Conservation (phyloP, 1,284 basidiomycete species). For the Moniliophthora roreri region DNA sequence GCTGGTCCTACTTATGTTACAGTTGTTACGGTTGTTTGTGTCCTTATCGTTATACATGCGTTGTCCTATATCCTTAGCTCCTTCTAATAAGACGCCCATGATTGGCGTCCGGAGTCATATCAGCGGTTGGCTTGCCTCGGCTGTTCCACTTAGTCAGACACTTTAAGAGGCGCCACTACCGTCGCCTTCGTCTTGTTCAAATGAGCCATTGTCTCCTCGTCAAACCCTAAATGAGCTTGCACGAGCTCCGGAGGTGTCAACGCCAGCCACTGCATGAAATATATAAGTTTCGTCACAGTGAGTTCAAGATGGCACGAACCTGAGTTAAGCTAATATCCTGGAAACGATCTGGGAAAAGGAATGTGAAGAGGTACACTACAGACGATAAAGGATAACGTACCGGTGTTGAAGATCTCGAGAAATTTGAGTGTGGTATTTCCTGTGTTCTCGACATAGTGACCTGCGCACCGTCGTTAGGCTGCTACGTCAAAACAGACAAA, state of each 20-base stretch:
- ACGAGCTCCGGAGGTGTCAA: slow-evolving; percentile 61
- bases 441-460: slow-evolving; percentile 73
- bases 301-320: slow-evolving; percentile 27
- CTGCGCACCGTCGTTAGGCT: slow-evolving; percentile 24
- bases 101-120: no score
- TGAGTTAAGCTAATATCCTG: slow-evolving; percentile 66
- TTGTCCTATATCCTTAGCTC: no score
- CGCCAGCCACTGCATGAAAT: slow-evolving; percentile 56
- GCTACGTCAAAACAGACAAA: not conserved
- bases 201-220: slow-evolving; percentile 47
- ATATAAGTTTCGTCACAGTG: slow-evolving; percentile 7
- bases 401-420: slow-evolving; percentile 65
- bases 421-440: slow-evolving; percentile 63
- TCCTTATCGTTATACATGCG: no score
- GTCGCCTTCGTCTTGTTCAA: slow-evolving; percentile 54
- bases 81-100: no score
- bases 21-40: no score
- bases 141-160: no score
- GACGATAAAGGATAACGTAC: slow-evolving; percentile 26
- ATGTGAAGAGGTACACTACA: not conserved
- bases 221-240: slow-evolving; percentile 57
- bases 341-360: slow-evolving; percentile 40
- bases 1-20: no score
- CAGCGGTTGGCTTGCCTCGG: no score
- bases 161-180: slow-evolving; percentile 38